Conservation (phyloP, 164 flowering plant species). For the Umbellularia californica region DNA sequence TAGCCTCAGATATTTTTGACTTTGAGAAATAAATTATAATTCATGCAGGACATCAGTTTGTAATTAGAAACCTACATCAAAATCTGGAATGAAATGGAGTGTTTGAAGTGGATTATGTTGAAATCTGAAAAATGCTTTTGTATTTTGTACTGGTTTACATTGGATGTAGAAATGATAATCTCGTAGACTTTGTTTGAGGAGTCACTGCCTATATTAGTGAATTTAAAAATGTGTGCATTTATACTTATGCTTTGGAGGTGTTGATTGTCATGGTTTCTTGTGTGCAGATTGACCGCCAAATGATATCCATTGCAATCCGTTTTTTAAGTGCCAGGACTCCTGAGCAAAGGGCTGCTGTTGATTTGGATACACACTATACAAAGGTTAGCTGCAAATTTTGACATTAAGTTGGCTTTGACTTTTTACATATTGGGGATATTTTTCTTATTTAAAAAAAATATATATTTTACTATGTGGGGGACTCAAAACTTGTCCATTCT, state of each 20-base stretch:
- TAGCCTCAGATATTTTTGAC: too few relatives aligned
- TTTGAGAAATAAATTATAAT: too few relatives aligned
- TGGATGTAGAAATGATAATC: background rate
- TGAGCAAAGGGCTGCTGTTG: constrained; percentile 90
- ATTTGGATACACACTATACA: constrained; percentile 90
- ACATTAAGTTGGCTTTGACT: too few relatives aligned
- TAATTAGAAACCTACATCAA: too few relatives aligned
- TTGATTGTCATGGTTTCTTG: background rate
- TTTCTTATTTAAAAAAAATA: background rate
- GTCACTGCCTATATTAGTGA: background rate
- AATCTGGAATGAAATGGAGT: too few relatives aligned
- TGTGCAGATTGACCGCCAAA: constrained; percentile 61
- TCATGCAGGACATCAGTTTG: too few relatives aligned
- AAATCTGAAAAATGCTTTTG: too few relatives aligned
- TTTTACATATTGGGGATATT: background rate
- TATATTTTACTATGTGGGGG: background rate
- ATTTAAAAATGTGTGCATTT: background rate
- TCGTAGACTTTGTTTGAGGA: background rate
- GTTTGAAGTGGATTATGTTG: too few relatives aligned
- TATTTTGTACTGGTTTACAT: background rate
- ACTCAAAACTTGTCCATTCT: too few relatives aligned
- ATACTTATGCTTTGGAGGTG: background rate
- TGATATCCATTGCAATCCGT: constrained; percentile 64
- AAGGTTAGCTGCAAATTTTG: constrained; percentile 32
- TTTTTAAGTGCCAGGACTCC: constrained; percentile 88